Evolutionary conservation across 2,329 filamentous ascomycete species (phyloP), one percentile per base, ranked within the genome.

Genomic region (Venturia effusa): DNA sequence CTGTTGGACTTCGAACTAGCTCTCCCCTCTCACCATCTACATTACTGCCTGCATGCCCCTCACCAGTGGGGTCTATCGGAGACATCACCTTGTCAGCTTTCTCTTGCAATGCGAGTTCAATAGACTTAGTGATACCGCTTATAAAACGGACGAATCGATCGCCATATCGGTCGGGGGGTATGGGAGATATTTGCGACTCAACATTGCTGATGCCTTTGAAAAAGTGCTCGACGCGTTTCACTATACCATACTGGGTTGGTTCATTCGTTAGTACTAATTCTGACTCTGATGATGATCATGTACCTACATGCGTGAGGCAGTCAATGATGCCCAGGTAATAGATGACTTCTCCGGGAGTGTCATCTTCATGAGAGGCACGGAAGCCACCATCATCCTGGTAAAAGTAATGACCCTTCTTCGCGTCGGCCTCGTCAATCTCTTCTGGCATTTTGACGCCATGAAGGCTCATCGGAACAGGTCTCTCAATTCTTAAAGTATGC

Each of bases 281-380:
- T 7, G 10, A 22, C n/a, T n/a, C n/a, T 4, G 34, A 15, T 13
- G 24, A 54, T 13, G 32, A 32, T 19, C 11, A 55, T 43, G 63
- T 62, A 84, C 90, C 85, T 83, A 96, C 92, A 74, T 97, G 91
- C 70, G 94, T 99, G 70, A 99, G 80, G 75, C 94, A 99, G 76
- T 99, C 94, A 74, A 99, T 99, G 70, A 99, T 95, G 41, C 94
- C 95, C 8, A 99, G 84, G 73, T 99, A 99, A 76, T 99, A 99
- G 51, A 99, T 92, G 76, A 96, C 91, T 63, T 97, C 90, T 1
- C 88, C 92, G 1, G 89, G 85, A 19, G 80, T 78, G 67, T 96
- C 88, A 75, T 96, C 87, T 74, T 97, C 92, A 72, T 97, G 92
- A 0, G 94, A 97, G 15, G 94, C 93, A 69, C 88, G 83, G 76